A percentile compares a stretch with the other conserved stretches of the same genome.
These are phyloP conservation scores for Triticum turgidum DNA, from an alignment of 176 grass and related monocot species.

Conservation along the genomic window DNA sequence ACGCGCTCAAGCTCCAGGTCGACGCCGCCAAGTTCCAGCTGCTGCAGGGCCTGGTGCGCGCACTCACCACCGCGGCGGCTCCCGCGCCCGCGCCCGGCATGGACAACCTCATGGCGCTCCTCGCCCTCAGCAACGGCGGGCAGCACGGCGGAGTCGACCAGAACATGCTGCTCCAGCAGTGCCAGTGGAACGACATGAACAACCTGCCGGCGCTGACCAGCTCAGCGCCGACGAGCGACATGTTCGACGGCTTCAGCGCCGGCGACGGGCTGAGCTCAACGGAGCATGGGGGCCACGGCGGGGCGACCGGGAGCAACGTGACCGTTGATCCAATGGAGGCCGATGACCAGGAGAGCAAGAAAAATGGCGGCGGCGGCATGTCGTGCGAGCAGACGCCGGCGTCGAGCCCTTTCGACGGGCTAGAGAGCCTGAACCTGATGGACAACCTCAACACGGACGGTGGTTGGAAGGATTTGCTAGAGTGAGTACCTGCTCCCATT, in stretches of 20 bases:
- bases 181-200: constrained; percentile 48
- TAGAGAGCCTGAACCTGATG: too few relatives aligned
- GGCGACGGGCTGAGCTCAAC: constrained; percentile 42
- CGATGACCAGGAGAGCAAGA: too few relatives aligned
- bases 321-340: too few relatives aligned
- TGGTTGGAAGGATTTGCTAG: too few relatives aligned
- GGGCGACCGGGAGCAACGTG: constrained; percentile 27
- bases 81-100: constrained; percentile 21
- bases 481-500: too few relatives aligned
- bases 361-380: too few relatives aligned
- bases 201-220: constrained; percentile 37
- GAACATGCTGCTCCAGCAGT: constrained; percentile 25
- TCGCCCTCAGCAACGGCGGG: constrained; percentile 25
- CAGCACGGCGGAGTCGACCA: neutral
- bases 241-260: neutral
- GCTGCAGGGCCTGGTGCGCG: constrained; percentile 59
- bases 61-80: constrained; percentile 29
- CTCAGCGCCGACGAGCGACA: neutral
- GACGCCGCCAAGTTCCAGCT: constrained; percentile 78
- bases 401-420: too few relatives aligned
- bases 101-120: constrained; percentile 48
- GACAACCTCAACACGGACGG: too few relatives aligned
- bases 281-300: constrained; percentile 7
- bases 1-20: constrained; percentile 64
- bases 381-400: too few relatives aligned